Percentiles rank a stretch among this genome's conserved stretches.
These are phyloP conservation scores for Pelargonium myrrhifolium DNA, from an alignment of 441 rosid genomes.

Conservation along the genomic window DNA sequence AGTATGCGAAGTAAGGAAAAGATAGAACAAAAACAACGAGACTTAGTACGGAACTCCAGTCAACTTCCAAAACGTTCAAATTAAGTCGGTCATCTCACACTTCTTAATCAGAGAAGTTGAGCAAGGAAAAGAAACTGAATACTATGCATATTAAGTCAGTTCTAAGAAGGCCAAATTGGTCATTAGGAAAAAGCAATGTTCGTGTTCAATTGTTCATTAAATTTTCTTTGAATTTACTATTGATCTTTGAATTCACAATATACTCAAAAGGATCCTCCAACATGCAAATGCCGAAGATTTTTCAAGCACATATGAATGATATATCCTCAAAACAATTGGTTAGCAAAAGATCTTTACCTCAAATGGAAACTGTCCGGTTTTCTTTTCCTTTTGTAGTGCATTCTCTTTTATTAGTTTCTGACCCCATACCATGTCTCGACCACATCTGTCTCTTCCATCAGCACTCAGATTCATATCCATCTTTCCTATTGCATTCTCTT, in stretches of 20 bases:
- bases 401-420: constrained; percentile 22
- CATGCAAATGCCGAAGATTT: background rate
- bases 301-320: background rate
- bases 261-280: background rate
- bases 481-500: constrained; percentile 32
- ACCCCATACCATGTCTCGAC: constrained; percentile 19
- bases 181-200: too few species aligned
- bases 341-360: constrained; percentile 31
- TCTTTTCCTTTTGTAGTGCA: constrained; percentile 18
- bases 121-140: background rate
- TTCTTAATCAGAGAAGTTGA: background rate
- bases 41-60: background rate
- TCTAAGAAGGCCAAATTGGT: too few species aligned
- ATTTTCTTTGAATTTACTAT: background rate
- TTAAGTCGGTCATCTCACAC: background rate
- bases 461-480: constrained; percentile 16
- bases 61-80: background rate
- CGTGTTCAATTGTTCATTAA: too few species aligned
- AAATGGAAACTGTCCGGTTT: constrained; percentile 20
- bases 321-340: background rate
- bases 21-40: background rate
- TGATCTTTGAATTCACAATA: background rate
- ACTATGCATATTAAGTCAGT: too few species aligned
- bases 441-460: constrained; percentile 18
- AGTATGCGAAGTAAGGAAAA: background rate